Evolutionary conservation across 2,329 filamentous ascomycete species (phyloP).

Genomic region (Neofusicoccum cordaticola): DNA sequence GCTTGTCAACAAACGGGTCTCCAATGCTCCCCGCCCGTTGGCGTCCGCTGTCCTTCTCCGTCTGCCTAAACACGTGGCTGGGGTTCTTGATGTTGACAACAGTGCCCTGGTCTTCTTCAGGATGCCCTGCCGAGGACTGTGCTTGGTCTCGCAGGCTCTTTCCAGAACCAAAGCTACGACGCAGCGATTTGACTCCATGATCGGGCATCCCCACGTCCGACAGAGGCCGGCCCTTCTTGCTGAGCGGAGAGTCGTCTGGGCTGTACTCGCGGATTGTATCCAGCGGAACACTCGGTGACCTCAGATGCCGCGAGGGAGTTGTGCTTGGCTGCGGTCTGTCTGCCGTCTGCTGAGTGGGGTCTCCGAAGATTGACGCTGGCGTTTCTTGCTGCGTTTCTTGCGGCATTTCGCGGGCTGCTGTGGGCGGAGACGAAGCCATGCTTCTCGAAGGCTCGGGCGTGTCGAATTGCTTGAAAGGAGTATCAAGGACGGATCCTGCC

Average conservation of each 20-base stretch:
- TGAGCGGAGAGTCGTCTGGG: slow-evolving; percentile 40
- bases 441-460: slow-evolving; percentile 19
- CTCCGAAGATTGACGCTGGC: slow-evolving; percentile 1
- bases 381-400: neutral
- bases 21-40: slow-evolving; percentile 4
- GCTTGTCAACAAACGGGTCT: slow-evolving; percentile 28
- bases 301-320: slow-evolving; percentile 27
- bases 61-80: neutral
- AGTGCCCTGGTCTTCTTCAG: slow-evolving; percentile 37
- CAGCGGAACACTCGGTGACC: slow-evolving; percentile 38
- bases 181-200: slow-evolving; percentile 40
- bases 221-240: slow-evolving; percentile 42
- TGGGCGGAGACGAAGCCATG: slow-evolving; percentile 15
- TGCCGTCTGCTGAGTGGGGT: neutral
- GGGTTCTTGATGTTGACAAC: neutral
- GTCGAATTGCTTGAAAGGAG: slow-evolving; percentile 24
- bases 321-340: neutral
- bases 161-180: slow-evolving; percentile 21
- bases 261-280: slow-evolving; percentile 53
- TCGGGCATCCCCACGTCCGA: slow-evolving; percentile 44
- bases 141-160: neutral
- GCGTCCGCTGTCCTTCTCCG: neutral
- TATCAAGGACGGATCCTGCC: slow-evolving; percentile 24
- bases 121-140: neutral
- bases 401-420: neutral